Evolutionary conservation across 306 rosid genomes (phyloP).

Genomic region (Gastrolobium villosum): DNA sequence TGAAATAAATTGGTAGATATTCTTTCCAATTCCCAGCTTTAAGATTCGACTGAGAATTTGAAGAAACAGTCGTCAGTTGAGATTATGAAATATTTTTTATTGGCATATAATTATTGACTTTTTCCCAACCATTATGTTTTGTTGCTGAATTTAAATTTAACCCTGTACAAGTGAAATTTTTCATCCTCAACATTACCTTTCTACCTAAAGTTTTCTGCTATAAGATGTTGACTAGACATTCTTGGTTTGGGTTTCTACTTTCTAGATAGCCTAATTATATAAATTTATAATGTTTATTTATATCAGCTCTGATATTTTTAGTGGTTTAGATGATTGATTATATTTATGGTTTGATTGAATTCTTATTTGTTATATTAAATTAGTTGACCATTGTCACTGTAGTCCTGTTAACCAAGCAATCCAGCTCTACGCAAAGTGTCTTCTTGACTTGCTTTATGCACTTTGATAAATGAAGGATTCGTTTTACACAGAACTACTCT

Average conservation of each 20-base stretch:
- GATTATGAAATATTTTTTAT: slow-evolving; percentile 17
- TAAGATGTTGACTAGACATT: slow-evolving; percentile 4
- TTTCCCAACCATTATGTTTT: background rate
- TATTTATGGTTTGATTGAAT: background rate
- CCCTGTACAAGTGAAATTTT: background rate
- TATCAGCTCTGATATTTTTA: background rate
- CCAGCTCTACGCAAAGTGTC: slow-evolving; percentile 4
- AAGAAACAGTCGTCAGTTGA: slow-evolving; percentile 3
- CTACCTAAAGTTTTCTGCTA: slow-evolving; percentile 15
- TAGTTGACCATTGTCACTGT: slow-evolving; percentile 20
- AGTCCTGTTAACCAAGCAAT: slow-evolving; percentile 9
- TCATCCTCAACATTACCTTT: slow-evolving; percentile 8
- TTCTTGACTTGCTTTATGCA: slow-evolving; percentile 9
- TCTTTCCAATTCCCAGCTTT: slow-evolving; percentile 19
- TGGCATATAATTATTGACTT: background rate
- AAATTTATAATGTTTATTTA: background rate
- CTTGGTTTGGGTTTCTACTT: slow-evolving; percentile 18
- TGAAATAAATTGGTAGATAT: background rate
- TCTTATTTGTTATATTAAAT: slow-evolving; percentile 6
- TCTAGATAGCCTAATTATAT: slow-evolving; percentile 9
- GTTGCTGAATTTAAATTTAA: slow-evolving; percentile 25
- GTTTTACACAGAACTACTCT: slow-evolving; percentile 6
- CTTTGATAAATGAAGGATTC: slow-evolving; percentile 13
- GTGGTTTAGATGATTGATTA: slow-evolving; percentile 23
- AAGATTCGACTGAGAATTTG: background rate